phyloP scores from a whole-genome alignment of 116 monocot genomes.

The Trichopus zeylanicus region DNA sequence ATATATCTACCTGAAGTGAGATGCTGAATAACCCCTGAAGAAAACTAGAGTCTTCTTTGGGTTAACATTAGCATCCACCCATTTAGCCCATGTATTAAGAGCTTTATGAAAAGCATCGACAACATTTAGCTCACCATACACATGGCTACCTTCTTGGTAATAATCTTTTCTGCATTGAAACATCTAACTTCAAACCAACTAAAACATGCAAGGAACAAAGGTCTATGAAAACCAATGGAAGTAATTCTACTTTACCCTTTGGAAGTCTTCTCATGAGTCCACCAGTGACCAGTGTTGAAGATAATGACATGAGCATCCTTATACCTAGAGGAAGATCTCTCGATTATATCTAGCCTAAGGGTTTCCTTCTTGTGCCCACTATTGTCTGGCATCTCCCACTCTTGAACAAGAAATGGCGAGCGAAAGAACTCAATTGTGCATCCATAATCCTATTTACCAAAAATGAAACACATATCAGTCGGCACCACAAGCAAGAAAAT shows the following conservation, averaged over 20 bases:
- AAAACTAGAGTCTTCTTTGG: slow-evolving; percentile 56
- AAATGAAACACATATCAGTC: not conserved
- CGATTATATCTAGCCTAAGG: slow-evolving; percentile 74
- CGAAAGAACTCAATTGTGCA: slow-evolving; percentile 80
- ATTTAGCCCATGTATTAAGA: slow-evolving; percentile 82
- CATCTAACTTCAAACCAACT: not conserved
- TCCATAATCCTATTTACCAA: slow-evolving; percentile 50
- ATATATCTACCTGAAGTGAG: slow-evolving; percentile 63
- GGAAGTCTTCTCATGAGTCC: slow-evolving; percentile 95
- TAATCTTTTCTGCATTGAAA: slow-evolving; percentile 68
- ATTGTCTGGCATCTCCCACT: slow-evolving; percentile 67
- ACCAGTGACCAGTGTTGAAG: slow-evolving; percentile 98
- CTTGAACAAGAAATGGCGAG: slow-evolving; percentile 82
- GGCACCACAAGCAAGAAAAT: not conserved
- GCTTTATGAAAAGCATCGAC: slow-evolving; percentile 81
- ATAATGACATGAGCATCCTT: slow-evolving; percentile 71
- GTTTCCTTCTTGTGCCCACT: slow-evolving; percentile 76
- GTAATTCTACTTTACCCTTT: slow-evolving; percentile 56
- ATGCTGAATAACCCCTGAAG: slow-evolving; percentile 87
- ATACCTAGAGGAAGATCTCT: slow-evolving; percentile 62
- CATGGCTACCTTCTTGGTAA: slow-evolving; percentile 80
- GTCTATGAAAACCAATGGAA: not conserved
- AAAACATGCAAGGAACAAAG: not conserved
- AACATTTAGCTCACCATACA: slow-evolving; percentile 71
- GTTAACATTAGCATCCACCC: slow-evolving; percentile 77